phyloP scores from a whole-genome alignment of 352 stramenopile genomes.

The Pythium myriotylum region DNA sequence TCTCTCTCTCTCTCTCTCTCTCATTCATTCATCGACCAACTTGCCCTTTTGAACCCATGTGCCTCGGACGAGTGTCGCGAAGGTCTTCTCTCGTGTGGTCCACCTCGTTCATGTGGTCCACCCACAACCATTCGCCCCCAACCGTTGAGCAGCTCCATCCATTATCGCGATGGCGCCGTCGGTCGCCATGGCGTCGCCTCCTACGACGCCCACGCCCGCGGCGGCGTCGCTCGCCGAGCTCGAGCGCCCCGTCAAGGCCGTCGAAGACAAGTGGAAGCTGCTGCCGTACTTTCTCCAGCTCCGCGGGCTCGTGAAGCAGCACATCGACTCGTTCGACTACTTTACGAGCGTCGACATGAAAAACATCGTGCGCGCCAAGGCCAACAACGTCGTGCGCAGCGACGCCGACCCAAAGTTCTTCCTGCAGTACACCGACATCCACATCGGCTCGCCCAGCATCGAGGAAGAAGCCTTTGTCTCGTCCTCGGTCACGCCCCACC shows the following conservation, averaged over 20 bases:
- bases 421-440: conserved; percentile 98
- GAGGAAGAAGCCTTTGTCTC: conserved; percentile 97
- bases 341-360: conserved; percentile 99
- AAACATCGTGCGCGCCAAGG: conserved; percentile 96
- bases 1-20: no score
- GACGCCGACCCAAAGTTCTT: conserved; percentile 99
- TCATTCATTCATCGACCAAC: no score
- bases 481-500: conserved; percentile 94
- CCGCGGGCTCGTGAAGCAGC: conserved; percentile 94
- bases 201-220: no score
- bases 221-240: conserved; percentile 55
- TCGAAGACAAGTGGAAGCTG: conserved; percentile 98
- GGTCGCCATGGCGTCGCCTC: conserved; percentile 18
- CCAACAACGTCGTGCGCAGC: conserved; percentile 90
- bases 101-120: conserved; percentile 9
- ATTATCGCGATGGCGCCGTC: conserved; percentile 38
- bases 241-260: conserved; percentile 69
- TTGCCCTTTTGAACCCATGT: no score
- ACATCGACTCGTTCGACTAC: conserved; percentile 99
- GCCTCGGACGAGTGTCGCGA: conserved; percentile 11
- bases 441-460: conserved; percentile 95
- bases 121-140: neutral
- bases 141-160: conserved; percentile 1
- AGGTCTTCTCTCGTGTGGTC: conserved; percentile 4
- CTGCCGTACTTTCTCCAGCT: conserved; percentile 97